Conservation (phyloP, 495 filamentous ascomycete species). For the Lophium mytilinum region DNA sequence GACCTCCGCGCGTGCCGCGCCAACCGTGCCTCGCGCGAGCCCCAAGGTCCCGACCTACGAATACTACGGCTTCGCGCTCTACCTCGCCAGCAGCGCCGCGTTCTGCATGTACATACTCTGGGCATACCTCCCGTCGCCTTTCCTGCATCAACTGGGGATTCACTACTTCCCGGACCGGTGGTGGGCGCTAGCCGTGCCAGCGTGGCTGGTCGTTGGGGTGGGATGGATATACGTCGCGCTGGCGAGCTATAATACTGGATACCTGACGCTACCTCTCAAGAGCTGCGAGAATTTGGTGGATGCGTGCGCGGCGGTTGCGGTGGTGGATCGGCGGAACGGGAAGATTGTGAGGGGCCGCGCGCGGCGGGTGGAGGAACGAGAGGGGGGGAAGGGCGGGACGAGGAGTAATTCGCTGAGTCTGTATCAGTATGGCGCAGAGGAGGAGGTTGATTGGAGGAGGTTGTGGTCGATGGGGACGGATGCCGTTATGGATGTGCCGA, state of each 20-base stretch:
- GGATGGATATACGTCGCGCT: constrained; percentile 93
- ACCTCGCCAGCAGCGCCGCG: constrained; percentile 68
- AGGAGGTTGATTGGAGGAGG: constrained; percentile 59
- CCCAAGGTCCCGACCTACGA: constrained; percentile 96
- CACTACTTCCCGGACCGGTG: constrained; percentile 95
- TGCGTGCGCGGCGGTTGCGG: constrained; percentile 76
- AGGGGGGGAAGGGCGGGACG: constrained; percentile 3
- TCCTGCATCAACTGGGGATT: constrained; percentile 87
- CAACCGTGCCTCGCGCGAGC: constrained; percentile 74
- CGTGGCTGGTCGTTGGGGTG: constrained; percentile 79
- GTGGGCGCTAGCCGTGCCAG: constrained; percentile 90
- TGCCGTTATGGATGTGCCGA: constrained; percentile 93
- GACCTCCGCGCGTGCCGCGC: constrained; percentile 53
- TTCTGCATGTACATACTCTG: constrained; percentile 91
- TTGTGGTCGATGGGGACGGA: constrained; percentile 92
- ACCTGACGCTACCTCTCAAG: constrained; percentile 71
- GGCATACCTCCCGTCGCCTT: constrained; percentile 85
- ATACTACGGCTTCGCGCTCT: constrained; percentile 97
- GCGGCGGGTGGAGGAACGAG: constrained; percentile 42
- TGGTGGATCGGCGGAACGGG: constrained; percentile 60
- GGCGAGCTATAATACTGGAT: constrained; percentile 81
- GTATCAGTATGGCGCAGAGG: constrained; percentile 14
- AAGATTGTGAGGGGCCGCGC: constrained; percentile 40
- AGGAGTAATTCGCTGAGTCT: constrained; percentile 13
- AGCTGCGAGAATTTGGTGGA: constrained; percentile 89